Evolutionary conservation across 495 filamentous ascomycete genomes (phyloP), one percentile per base, ranked within the genome.

Genomic region (Penicillium nucicola): DNA sequence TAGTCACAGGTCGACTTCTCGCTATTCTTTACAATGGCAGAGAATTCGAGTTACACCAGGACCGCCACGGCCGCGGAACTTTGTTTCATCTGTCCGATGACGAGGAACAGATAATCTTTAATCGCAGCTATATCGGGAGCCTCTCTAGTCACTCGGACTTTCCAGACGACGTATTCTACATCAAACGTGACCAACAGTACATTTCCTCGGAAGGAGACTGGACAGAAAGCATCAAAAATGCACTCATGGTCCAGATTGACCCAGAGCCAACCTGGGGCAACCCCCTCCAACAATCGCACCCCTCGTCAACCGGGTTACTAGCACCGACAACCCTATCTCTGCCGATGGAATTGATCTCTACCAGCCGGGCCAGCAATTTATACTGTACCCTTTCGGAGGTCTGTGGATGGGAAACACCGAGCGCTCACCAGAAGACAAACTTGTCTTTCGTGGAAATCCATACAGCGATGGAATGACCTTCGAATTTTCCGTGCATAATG

Each of bases 291-390:
- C 38, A 32, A 23, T 51, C 17, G 23, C 48, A 23, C 22, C 22
- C 4, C 22, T 23, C 22, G 2, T 7, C 13, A 19, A 42, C 25
- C 48, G 39, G 17, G 33, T 51, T 15, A 45, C 44, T 18, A 33
- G 35, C 39, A 31, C 18, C 15, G n/a, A 44, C 37, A 34, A 51
- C 35, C 48, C 48, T 33, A 51, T 51, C 31, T 51, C 48, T 19
- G 48, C 39, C 10, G 31, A 51, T 42, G 48, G 48, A 25, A 36
- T 51, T 34, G 48, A 51, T 44, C 48, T 51, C 42, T 51, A 51
- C 19, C 48, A 44, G 8, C 48, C 48, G n/a, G 42, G 37, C 33
- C 20, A 37, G 36, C 35, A 20, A n/a, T 51, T 51, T 18, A 25
- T 12, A 13, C 12, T 51, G 23, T 51, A 51, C 25, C 39, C 13